Percentiles rank a stretch among this genome's conserved stretches.
Conservation (phyloP, 768 basidiomycete species). For the Suillus placidus region DNA sequence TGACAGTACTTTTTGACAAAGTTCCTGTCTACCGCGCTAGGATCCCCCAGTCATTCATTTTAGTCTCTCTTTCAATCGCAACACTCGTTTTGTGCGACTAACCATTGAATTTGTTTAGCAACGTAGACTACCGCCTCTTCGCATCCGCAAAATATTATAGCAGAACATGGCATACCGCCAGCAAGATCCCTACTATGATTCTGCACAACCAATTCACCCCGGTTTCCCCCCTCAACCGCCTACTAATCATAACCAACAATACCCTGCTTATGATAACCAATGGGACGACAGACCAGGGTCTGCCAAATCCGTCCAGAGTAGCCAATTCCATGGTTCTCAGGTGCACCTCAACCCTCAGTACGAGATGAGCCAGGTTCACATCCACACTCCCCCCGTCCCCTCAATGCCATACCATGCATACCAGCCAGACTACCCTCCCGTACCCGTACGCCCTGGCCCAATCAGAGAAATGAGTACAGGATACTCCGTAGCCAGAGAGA, state of each 20-base stretch:
- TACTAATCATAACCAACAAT: slow-evolving; percentile 37
- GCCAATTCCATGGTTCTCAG: slow-evolving; percentile 64
- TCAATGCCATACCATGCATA: slow-evolving; percentile 47
- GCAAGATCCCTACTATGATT: slow-evolving; percentile 52
- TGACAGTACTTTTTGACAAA: slow-evolving; percentile 13
- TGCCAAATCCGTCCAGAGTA: slow-evolving; percentile 64
- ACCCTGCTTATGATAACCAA: slow-evolving; percentile 46
- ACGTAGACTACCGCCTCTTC: background rate
- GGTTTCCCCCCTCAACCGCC: slow-evolving; percentile 39
- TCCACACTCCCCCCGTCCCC: slow-evolving; percentile 55
- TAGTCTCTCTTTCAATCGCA: background rate
- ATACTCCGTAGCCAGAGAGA: slow-evolving; percentile 71
- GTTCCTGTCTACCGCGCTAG: background rate
- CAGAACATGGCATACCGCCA: slow-evolving; percentile 54
- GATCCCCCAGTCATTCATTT: slow-evolving; percentile 21
- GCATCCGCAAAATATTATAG: background rate
- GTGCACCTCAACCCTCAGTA: slow-evolving; percentile 67
- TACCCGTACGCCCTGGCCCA: slow-evolving; percentile 49
- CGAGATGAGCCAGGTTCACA: slow-evolving; percentile 54
- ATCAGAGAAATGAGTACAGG: slow-evolving; percentile 53
- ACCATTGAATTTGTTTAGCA: background rate
- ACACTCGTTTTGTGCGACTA: slow-evolving; percentile 7
- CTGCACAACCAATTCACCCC: slow-evolving; percentile 27
- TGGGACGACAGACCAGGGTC: slow-evolving; percentile 50
- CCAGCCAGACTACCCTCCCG: slow-evolving; percentile 62